Evolutionary conservation across 202 grass and related monocot species (phyloP).

Genomic region (Musa balbisiana): DNA sequence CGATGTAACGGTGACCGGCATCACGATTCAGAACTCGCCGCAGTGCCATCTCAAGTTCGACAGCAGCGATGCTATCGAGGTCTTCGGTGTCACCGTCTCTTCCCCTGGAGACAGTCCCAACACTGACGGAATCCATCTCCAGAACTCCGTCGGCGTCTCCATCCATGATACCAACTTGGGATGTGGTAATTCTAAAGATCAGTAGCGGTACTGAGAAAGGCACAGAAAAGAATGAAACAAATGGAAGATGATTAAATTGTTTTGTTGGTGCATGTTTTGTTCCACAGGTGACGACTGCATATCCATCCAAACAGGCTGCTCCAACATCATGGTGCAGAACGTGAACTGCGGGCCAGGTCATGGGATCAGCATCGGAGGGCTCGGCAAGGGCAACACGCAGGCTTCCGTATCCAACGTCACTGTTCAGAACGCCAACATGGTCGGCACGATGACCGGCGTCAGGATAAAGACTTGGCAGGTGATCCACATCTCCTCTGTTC

Average conservation of each 20-base stretch:
- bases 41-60: slow-evolving; percentile 64
- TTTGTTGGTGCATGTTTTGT: not conserved
- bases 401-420: slow-evolving; percentile 36
- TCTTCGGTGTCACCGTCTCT: slow-evolving; percentile 39
- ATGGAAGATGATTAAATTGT: not conserved
- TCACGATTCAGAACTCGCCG: slow-evolving; percentile 47
- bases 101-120: slow-evolving; percentile 60
- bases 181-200: slow-evolving; percentile 31
- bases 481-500: not conserved
- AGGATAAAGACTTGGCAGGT: slow-evolving; percentile 83
- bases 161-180: slow-evolving; percentile 37
- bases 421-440: slow-evolving; percentile 36
- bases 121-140: slow-evolving; percentile 65
- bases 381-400: slow-evolving; percentile 38
- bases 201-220: not conserved
- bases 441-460: slow-evolving; percentile 30
- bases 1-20: slow-evolving; percentile 44
- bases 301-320: slow-evolving; percentile 61
- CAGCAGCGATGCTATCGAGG: slow-evolving; percentile 34
- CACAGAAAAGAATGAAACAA: not conserved
- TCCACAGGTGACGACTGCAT: slow-evolving; percentile 57
- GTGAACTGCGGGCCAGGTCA: slow-evolving; percentile 56
- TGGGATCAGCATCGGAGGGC: slow-evolving; percentile 70
- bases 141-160: slow-evolving; percentile 35
- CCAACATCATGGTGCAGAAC: slow-evolving; percentile 34